Evolutionary conservation across 768 basidiomycete species (phyloP).

Genomic region (Trichaptum fuscoviolaceum): DNA sequence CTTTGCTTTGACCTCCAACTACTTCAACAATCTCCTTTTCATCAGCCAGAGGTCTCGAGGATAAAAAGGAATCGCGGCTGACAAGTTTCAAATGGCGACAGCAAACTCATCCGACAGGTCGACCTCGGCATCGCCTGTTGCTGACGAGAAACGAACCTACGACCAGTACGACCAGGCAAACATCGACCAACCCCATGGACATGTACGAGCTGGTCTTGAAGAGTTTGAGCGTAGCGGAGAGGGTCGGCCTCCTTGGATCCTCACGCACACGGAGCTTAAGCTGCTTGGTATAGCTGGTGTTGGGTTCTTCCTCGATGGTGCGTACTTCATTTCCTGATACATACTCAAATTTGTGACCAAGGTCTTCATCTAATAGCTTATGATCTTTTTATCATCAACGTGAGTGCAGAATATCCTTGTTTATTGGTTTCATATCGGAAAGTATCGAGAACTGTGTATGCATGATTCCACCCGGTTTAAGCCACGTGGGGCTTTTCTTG

Average conservation of each 20-base stretch:
- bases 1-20: not conserved
- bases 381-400: conserved; percentile 69
- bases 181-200: not conserved
- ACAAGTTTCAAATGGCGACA: not conserved
- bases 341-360: conserved; percentile 2
- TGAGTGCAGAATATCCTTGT: conserved; percentile 21
- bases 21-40: not conserved
- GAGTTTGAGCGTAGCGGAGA: conserved; percentile 29
- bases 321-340: conserved; percentile 14
- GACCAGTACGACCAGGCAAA: not conserved
- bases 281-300: conserved; percentile 59
- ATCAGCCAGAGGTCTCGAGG: not conserved
- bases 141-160: not conserved
- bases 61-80: too few species aligned
- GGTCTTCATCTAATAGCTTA: conserved; percentile 41
- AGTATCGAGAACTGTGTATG: too few species aligned
- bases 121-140: not conserved
- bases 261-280: conserved; percentile 48
- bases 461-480: too few species aligned
- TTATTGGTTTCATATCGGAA: not conserved
- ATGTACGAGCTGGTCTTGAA: conserved; percentile 19
- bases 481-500: too few species aligned
- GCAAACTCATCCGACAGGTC: not conserved
- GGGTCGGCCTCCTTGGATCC: conserved; percentile 31
- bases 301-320: conserved; percentile 70